phyloP scores from a whole-genome alignment of 2,329 filamentous ascomycete species.

The Calonectria montana region DNA sequence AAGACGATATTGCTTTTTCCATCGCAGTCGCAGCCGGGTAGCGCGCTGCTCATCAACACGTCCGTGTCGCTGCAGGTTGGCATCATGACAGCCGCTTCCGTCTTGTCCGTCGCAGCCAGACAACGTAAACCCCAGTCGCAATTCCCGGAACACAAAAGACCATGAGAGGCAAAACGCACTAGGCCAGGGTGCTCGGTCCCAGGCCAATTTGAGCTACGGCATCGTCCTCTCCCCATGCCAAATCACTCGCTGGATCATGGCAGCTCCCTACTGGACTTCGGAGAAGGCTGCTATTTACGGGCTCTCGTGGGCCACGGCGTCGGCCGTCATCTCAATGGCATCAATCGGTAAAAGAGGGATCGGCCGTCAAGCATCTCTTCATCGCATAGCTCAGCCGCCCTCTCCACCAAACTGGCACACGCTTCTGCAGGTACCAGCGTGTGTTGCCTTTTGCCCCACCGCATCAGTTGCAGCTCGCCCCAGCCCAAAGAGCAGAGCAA shows the following conservation, averaged over 20 bases:
- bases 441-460: constrained; percentile 16
- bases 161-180: constrained; percentile 26
- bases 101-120: not conserved
- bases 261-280: constrained; percentile 6
- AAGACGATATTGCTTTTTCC: not conserved
- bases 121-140: constrained; percentile 2
- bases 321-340: not conserved
- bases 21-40: not conserved
- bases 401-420: constrained; percentile 26
- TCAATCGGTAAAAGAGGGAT: constrained; percentile 7
- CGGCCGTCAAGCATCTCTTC: not conserved
- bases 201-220: constrained; percentile 35
- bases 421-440: constrained; percentile 26
- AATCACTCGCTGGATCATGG: constrained; percentile 2
- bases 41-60: not conserved
- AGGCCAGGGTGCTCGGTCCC: constrained; percentile 31
- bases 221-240: constrained; percentile 6
- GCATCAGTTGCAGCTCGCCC: constrained; percentile 18
- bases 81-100: not conserved
- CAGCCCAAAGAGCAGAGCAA: not conserved
- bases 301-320: constrained; percentile 2
- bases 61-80: not conserved
- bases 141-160: constrained; percentile 7
- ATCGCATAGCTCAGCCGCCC: not conserved
- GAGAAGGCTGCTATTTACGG: constrained; percentile 10